phyloP scores from a whole-genome alignment of 1,284 basidiomycete genomes.

The Cutaneotrichosporon sp. region DNA sequence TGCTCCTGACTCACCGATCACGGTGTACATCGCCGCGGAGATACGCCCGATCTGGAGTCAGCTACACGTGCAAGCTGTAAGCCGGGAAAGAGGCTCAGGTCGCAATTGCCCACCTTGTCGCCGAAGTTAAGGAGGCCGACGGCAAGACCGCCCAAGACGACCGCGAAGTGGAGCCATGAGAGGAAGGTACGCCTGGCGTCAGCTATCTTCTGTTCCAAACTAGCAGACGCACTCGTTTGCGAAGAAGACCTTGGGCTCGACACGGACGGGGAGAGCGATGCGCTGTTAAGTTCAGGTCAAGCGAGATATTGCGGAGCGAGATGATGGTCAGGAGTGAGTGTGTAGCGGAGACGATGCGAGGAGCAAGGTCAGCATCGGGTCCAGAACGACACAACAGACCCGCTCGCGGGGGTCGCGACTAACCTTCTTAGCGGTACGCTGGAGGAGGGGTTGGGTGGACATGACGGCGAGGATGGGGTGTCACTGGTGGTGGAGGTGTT shows the following conservation, averaged over 20 bases:
- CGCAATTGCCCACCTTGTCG: constrained; percentile 78
- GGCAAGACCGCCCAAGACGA: constrained; percentile 84
- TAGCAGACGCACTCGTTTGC: constrained; percentile 70
- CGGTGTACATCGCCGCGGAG: constrained; percentile 49
- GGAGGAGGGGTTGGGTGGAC: constrained; percentile 97
- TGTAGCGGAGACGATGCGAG: too few species aligned
- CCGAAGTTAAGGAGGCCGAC: constrained; percentile 98
- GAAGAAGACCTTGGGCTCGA: constrained; percentile 86
- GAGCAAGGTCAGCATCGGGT: background rate
- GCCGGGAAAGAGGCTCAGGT: too few species aligned
- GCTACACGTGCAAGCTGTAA: too few species aligned
- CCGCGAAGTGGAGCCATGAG: constrained; percentile 93
- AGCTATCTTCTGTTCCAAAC: background rate
- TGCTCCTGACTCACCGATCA: constrained; percentile 40
- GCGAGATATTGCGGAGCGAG: too few species aligned
- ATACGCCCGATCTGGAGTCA: constrained; percentile 45
- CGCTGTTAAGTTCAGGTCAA: constrained; percentile 51
- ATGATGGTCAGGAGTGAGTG: constrained; percentile 30
- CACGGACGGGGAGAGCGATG: constrained; percentile 87
- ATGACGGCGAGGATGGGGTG: too few species aligned
- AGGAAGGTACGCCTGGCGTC: constrained; percentile 64
- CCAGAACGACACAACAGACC: background rate
- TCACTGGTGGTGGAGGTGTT: too few species aligned
- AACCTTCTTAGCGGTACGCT: constrained; percentile 82
- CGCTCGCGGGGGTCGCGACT: background rate